phyloP scores from a whole-genome alignment of 2,329 filamentous ascomycete species.

The Exophiala phaeomuriformis region DNA sequence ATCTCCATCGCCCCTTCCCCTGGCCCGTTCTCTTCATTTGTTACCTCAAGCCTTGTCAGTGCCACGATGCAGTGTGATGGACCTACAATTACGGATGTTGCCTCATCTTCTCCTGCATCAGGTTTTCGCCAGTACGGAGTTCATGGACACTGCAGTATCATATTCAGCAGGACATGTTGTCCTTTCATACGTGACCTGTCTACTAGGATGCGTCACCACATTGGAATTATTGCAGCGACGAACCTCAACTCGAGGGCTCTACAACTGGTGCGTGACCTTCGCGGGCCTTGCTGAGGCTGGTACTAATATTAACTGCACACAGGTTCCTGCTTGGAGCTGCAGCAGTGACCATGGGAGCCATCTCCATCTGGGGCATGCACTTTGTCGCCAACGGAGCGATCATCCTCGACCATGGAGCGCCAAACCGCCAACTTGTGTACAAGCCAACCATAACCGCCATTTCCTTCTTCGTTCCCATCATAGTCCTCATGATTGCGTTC shows the following conservation, averaged over 20 bases:
- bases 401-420: conserved; percentile 56
- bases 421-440: conserved; percentile 64
- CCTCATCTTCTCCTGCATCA: background rate
- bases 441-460: conserved; percentile 63
- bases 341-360: conserved; percentile 64
- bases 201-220: conserved; percentile 68
- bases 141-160: conserved; percentile 7
- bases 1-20: background rate
- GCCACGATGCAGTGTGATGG: background rate
- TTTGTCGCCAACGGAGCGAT: conserved; percentile 74
- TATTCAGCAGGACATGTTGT: conserved; percentile 41
- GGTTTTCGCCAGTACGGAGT: background rate
- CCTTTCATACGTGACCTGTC: conserved; percentile 62
- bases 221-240: conserved; percentile 73
- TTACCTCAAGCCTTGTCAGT: background rate
- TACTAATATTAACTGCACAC: background rate
- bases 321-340: conserved; percentile 58
- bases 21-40: background rate
- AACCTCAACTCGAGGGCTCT: conserved; percentile 59
- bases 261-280: conserved; percentile 55
- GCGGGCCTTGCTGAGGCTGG: background rate
- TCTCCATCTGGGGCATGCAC: conserved; percentile 73
- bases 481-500: conserved; percentile 67
- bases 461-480: conserved; percentile 72
- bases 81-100: background rate